These are phyloP conservation scores for Penicillium tannophilum DNA, from an alignment of 495 filamentous ascomycete species.

Conservation along the genomic window DNA sequence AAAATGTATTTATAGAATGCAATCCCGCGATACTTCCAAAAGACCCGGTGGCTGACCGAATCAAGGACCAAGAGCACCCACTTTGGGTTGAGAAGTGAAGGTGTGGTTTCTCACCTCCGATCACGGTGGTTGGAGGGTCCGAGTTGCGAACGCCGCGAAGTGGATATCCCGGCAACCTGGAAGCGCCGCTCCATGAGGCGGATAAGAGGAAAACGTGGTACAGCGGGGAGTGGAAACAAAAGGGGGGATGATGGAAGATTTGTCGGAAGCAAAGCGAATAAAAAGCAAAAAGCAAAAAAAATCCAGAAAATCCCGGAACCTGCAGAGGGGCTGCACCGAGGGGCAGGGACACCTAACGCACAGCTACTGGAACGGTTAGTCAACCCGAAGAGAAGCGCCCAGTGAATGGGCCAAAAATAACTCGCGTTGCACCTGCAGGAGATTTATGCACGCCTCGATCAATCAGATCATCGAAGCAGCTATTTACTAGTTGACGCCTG, in stretches of 20 bases:
- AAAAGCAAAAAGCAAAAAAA: constrained; percentile 1
- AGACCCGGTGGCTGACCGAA: constrained; percentile 19
- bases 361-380: constrained; percentile 13
- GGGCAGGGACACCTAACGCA: constrained; percentile 16
- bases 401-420: constrained; percentile 32
- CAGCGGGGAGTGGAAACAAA: constrained; percentile 8
- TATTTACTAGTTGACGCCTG: constrained; percentile 7
- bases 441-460: constrained; percentile 27
- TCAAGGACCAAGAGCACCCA: constrained; percentile 1
- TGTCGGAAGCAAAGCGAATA: constrained; percentile 8
- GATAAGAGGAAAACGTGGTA: constrained; percentile 7
- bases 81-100: background rate
- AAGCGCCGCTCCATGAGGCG: constrained; percentile 16
- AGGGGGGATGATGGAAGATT: background rate
- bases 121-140: constrained; percentile 13
- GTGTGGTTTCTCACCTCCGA: constrained; percentile 14
- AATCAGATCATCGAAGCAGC: constrained; percentile 19
- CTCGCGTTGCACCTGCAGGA: constrained; percentile 30
- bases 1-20: constrained; percentile 31
- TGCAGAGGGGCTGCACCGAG: constrained; percentile 22
- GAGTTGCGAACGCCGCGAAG: constrained; percentile 9
- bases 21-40: constrained; percentile 12
- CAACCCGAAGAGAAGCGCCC: constrained; percentile 23
- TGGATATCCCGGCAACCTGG: constrained; percentile 19
- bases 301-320: constrained; percentile 8